Evolutionary conservation across 2,329 filamentous ascomycete species (phyloP).

Genomic region (Paecilomyces sp.): DNA sequence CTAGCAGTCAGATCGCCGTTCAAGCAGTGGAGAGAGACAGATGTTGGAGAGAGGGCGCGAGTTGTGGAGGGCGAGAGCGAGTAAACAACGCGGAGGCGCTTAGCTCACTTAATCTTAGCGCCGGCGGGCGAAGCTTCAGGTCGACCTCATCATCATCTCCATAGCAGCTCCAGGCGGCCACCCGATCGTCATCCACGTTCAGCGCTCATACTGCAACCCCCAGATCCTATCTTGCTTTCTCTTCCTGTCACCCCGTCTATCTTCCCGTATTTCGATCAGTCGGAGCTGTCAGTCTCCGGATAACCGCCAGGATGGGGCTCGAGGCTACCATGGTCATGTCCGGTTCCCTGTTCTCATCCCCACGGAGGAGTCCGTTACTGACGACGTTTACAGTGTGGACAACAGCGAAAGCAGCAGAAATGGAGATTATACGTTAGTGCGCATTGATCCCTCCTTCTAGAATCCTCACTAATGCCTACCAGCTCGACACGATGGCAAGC

Average conservation of each 20-base stretch:
- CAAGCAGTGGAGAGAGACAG: background rate
- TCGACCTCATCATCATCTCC: background rate
- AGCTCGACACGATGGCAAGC: slow-evolving; percentile 93
- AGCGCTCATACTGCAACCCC: background rate
- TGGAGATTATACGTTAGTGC: slow-evolving; percentile 67
- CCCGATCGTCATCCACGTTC: background rate
- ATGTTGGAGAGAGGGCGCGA: background rate
- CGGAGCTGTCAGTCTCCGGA: slow-evolving; percentile 7
- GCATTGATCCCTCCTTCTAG: slow-evolving; percentile 4
- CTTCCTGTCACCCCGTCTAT: slow-evolving; percentile 1
- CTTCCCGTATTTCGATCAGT: slow-evolving; percentile 2
- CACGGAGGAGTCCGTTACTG: slow-evolving; percentile 9
- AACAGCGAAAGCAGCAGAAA: slow-evolving; percentile 99
- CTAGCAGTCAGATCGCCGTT: background rate
- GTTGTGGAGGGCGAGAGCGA: background rate
- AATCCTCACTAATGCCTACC: slow-evolving; percentile 28
- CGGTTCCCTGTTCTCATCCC: slow-evolving; percentile 12
- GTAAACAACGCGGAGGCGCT: slow-evolving; percentile 2
- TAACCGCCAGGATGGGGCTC: slow-evolving; percentile 74
- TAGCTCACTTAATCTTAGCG: background rate
- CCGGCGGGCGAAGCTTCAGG: background rate
- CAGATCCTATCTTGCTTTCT: background rate
- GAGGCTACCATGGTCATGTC: slow-evolving; percentile 97
- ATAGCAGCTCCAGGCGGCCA: background rate
- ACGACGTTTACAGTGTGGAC: slow-evolving; percentile 59